Base-by-base conservation (phyloP, 2,329 filamentous ascomycete genomes). In the Aspergillus aculeatus region DNA sequence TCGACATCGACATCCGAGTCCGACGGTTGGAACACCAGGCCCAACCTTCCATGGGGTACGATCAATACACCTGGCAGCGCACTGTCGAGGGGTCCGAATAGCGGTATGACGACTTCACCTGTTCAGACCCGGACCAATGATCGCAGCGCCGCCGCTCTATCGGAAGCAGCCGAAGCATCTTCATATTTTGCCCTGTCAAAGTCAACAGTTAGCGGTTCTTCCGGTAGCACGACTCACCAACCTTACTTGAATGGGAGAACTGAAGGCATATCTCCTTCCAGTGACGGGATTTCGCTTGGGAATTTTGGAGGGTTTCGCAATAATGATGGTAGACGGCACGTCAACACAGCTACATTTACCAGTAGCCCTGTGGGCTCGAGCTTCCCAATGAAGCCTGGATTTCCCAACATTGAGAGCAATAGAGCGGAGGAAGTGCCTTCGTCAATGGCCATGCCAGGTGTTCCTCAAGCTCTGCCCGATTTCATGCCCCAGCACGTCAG, bases 1-100 rank as follows among this genome's bases (percentile, higher is more conserved):
- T 82, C 85, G 49, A 85, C 86, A 47, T 90, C 89, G 10, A 85
- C 86, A 48, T 90, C 89, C 9, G 88, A 91, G 69, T 84, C 85
- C 19, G 88, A 90, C 66, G 79, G 82, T 50, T 90, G 88, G 86
- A 73, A 69, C 61, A 76, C 75, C 54, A 79, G 79, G 50, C 77
- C 80, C 54, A 81, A 78, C 63, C 77, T 81, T 41, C 82, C 84
- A 16, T 92, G 89, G 89, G 83, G 82, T 63, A 76, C 77, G 6
- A 68, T 80, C 24, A 83, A 86, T 50, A 75, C 73, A 47, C 75
- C 78, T 12, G 76, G 77, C 7, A 74, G 76, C 2, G 73, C 76
- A 2, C 71, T 81, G 44, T 77, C 79, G 9, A 76, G 77, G 49
- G 81, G 82, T 10, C 73, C 71, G 23, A 73, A 75, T 53, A 74